Evolutionary conservation across 1,284 basidiomycete genomes (phyloP), one percentile per base, ranked within the genome.

Genomic region (Rhodotorula sp.): DNA sequence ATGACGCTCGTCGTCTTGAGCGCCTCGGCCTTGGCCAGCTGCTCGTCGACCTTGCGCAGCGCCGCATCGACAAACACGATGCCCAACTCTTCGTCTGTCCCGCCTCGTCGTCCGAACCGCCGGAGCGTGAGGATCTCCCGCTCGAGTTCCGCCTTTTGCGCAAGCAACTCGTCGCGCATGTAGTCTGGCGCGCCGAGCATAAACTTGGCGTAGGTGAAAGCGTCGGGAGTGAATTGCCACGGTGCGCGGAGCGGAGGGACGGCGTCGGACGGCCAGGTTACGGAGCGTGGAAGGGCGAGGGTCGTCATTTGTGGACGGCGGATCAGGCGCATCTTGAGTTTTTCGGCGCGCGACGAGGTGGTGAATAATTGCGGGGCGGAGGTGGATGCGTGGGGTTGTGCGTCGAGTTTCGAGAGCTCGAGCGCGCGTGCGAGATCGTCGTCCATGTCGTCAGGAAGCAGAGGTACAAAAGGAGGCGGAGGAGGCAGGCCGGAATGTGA

Each of bases 141-240:
- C 56, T 69, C 79, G 29, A 93, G 82, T 32, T 86, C 81, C 24
- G 86, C 84, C 66, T 88, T 85, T 79, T 94, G 91, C 1, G 83
- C 77, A 3, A 83, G 84, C 5, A 98, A 84, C 73, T 90, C 88
- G 54, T 87, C 86, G 13, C 62, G 66, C 51, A 96, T 85, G 78
- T 94, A 90, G 10, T 87, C 84, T 0, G 95, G 93, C 0, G 94
- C 91, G 19, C 93, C 94, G 29, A 99, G 87, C 91, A 98, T 96
- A 82, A 98, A 96, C 77, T 92, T 94, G 48, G 94, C 86, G 79
- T 90, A 98, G 29, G 84, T 83, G 74, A 90, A 88, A 34, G 96
- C 91, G 78, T 98, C 93, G 0, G 94, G 96, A 29, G 94, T 85
- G 82, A 99, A 98, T 79, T 96, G 87, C 84, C 94, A 98, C 11